Base-by-base conservation (phyloP, 768 basidiomycete genomes). In the Trametes punicea region DNA sequence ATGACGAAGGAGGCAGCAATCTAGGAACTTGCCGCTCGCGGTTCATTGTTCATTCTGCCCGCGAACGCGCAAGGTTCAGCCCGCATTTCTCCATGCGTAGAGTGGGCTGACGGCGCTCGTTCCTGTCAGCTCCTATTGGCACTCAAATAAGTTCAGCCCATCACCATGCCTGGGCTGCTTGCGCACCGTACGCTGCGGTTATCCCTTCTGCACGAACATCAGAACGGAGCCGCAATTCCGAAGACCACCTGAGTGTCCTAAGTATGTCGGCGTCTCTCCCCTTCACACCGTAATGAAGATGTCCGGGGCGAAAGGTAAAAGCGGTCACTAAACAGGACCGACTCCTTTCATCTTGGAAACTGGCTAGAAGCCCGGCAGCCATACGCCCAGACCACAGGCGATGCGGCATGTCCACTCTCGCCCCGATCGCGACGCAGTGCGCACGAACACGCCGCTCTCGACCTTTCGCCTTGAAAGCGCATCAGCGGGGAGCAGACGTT, bases 1-100 rank as follows among this genome's bases (percentile, higher is more conserved):
- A 52, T 42, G 51, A 42, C 51, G 40, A 42, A 31, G 27, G 30
- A 41, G 51, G 51, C 50, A 2, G 27, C 40, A 29, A 27, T 36
- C 1, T 9, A 23, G 6, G 20, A 13, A 30, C 18, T 34, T 4
- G 4, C 18, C 21, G 21, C 21, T 26, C 21, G 30, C 47, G 47
- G 47, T n/a, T 26, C 47, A 48, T 48, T 34, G 25, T 48, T 48
- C 47, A 36, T 21, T 38, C 33, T 15, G 20, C 29, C 45, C n/a
- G n/a, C n/a, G 7, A 31, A 46, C 29, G 27, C 30, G 27, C 27
- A 47, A 27, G 27, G 33, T 15, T 15, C 46, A 23, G 40, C 31
- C 13, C 31, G 7, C 31, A 7, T 13, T 31, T 31, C 8, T 13
- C 31, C 31, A 13, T 31, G 8, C 13, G 8, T 13, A n/a, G n/a